A percentile compares a stretch with the other conserved stretches of the same genome.
phyloP scores from a whole-genome alignment of 305 asterid genomes.

The Fraxinus nigra region DNA sequence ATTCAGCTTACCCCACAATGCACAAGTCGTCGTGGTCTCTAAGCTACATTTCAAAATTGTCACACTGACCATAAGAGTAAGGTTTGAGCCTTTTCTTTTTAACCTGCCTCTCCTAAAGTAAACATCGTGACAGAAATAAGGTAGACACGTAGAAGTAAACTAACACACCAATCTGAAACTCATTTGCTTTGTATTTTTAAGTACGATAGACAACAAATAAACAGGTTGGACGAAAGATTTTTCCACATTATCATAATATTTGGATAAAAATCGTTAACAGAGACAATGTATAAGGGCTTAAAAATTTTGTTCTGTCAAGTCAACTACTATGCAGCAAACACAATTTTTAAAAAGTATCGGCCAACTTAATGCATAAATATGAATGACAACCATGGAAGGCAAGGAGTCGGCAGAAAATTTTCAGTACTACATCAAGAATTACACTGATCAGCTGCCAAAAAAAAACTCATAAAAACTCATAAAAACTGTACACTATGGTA shows the following conservation, averaged over 20 bases:
- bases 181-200: background rate
- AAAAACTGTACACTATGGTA: background rate
- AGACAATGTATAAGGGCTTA: background rate
- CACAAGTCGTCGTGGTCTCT: no score
- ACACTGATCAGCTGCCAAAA: background rate
- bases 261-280: background rate
- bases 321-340: background rate
- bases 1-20: no score
- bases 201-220: background rate
- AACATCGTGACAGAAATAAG: background rate
- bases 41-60: no score
- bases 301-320: no score
- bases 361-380: background rate
- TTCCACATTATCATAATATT: background rate
- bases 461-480: background rate
- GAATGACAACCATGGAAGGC: background rate
- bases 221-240: background rate
- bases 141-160: background rate
- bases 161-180: background rate
- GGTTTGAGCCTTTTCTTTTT: background rate
- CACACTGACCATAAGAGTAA: no score
- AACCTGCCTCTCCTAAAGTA: background rate
- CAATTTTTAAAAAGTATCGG: background rate
- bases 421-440: background rate
- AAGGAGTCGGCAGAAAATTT: background rate